These are phyloP conservation scores for Exophiala viscosa DNA, from an alignment of 2,329 filamentous ascomycete genomes.

Conservation along the genomic window DNA sequence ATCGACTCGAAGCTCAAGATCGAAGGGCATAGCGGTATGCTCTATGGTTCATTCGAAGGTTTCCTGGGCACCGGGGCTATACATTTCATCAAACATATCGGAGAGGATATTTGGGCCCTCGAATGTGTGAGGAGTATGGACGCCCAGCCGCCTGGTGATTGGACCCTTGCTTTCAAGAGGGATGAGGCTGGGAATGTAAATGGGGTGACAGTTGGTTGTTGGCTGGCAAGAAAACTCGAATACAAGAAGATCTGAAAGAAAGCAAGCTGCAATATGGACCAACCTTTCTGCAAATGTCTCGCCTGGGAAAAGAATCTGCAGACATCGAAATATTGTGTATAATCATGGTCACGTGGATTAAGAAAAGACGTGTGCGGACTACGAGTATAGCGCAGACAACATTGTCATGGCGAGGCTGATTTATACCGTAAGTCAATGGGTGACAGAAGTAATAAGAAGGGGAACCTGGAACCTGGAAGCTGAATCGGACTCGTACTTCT, in stretches of 20 bases:
- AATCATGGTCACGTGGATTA: too few relatives aligned
- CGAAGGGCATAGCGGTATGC: constrained; percentile 33
- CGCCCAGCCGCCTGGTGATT: constrained; percentile 41
- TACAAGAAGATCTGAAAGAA: neutral
- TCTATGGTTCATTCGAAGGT: constrained; percentile 45
- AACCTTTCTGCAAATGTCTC: too few relatives aligned
- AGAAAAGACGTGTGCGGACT: too few relatives aligned
- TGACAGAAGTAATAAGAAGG: too few relatives aligned
- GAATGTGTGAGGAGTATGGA: constrained; percentile 41
- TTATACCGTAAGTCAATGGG: too few relatives aligned
- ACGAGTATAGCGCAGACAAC: too few relatives aligned
- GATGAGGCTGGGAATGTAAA: constrained; percentile 27
- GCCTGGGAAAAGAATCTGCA: too few relatives aligned
- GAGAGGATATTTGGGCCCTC: constrained; percentile 40
- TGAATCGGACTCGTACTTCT: too few relatives aligned
- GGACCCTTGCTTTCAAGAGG: constrained; percentile 40
- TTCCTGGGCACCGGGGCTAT: constrained; percentile 40
- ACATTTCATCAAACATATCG: constrained; percentile 38
- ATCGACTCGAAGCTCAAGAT: constrained; percentile 38
- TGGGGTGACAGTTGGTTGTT: constrained; percentile 39
- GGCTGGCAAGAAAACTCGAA: constrained; percentile 36
- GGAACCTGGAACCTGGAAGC: too few relatives aligned
- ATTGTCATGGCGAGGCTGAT: too few relatives aligned
- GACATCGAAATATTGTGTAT: too few relatives aligned
- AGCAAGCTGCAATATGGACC: too few relatives aligned